Base-by-base conservation (phyloP, 345 rosid species). In the Gossypium raimondii region DNA sequence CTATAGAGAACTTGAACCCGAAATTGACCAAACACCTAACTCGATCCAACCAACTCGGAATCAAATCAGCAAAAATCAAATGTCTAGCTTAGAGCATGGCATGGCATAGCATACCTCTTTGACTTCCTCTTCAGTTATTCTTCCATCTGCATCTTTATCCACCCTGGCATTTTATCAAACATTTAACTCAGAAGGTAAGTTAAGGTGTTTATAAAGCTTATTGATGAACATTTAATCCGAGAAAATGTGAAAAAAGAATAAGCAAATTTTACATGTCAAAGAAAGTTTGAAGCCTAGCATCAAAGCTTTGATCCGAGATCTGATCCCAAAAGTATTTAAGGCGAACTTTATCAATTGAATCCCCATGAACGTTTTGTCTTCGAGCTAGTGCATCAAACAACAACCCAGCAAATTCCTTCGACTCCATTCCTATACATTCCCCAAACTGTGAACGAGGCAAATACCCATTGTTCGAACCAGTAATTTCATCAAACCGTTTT, bases 131-230 rank as follows among this genome's bases (percentile, higher is more conserved):
- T 88, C 92, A 1, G 92, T 87, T 51, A 92, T 87, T 84, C 94
- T 84, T 38, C 97, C 97, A 85, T 92, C 91, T 0, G 93, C 91
- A 84, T 91, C 90, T 85, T 89, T 91, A 81, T 91, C 97, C 75
- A 91, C 97, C 94, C 96, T 91, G 85, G 82, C 79, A 86, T 10
- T 80, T 43, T 41, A 27, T 74, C 55, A 34, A 53, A 18, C 12
- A 62, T 34, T 25, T 27, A 77, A 25, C 50, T 61, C 9, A 41
- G 22, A 59, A 63, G 67, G 9, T 24, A 59, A 64, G 41, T 50
- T 44, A 2, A 20, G 57, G 34, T 16, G 14, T 22, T 11, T 22
- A 22, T 11, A 20, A 2, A 20, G 62, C 62, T 11, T 22, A 24
- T 58, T 58, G 62, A 24, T 57, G 25, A 27, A 13, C 5, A 62